Conservation (phyloP, 768 basidiomycete genomes). For the Naganishia antarctica region DNA sequence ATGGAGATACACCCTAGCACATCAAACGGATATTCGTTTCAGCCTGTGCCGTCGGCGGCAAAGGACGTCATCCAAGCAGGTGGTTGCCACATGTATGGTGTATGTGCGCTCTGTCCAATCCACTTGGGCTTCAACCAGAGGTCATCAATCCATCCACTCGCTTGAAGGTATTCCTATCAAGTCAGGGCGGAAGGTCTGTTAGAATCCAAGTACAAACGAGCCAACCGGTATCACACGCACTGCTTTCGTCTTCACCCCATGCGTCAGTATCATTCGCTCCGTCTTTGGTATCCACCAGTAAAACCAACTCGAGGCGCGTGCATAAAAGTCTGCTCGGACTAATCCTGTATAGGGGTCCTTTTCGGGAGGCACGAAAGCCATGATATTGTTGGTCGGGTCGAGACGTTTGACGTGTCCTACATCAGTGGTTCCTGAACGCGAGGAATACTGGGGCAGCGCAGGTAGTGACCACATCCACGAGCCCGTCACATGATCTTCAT, state of each 20-base stretch:
- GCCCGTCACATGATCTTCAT: conserved; percentile 37
- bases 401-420: neutral
- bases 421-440: neutral
- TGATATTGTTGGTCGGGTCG: conserved; percentile 22
- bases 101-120: conserved; percentile 22
- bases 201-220: no score
- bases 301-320: conserved; percentile 22
- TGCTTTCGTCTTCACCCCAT: conserved; percentile 33
- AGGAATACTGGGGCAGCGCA: neutral
- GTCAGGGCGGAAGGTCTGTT: no score
- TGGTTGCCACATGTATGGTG: conserved; percentile 18
- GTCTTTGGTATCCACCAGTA: conserved; percentile 31
- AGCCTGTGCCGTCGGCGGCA: neutral
- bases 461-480: conserved; percentile 33
- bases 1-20: no score
- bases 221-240: conserved; percentile 18
- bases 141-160: conserved; percentile 18
- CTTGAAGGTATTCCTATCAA: conserved; percentile 18
- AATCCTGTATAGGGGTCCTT: conserved; percentile 36
- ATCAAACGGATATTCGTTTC: no score
- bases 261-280: conserved; percentile 32
- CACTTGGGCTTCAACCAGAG: conserved; percentile 21
- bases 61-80: conserved; percentile 15
- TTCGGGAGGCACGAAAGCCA: conserved; percentile 22
- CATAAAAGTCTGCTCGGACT: conserved; percentile 30